Conservation (phyloP, 306 rosid genomes). For the Cicer yamashitae region DNA sequence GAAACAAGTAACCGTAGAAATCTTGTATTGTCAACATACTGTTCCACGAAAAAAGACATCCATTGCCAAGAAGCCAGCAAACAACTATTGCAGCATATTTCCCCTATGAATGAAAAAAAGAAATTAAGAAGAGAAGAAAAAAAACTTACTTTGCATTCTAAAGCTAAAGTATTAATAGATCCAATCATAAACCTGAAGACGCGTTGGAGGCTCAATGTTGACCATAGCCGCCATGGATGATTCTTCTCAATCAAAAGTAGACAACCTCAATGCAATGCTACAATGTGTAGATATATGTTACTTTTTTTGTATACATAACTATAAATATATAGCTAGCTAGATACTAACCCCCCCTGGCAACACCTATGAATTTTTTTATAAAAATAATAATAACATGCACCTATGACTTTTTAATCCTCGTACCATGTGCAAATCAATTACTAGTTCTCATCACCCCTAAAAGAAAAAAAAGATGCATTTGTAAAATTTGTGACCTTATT, state of each 20-base stretch:
- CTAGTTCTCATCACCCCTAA: neutral
- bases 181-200: constrained; percentile 60
- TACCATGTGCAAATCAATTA: constrained; percentile 17
- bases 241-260: constrained; percentile 41
- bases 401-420: neutral
- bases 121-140: constrained; percentile 16
- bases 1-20: constrained; percentile 71
- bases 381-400: too few relatives aligned
- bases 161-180: neutral
- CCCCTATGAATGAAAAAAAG: constrained; percentile 53
- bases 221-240: constrained; percentile 45
- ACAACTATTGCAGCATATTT: constrained; percentile 63
- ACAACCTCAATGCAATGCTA: neutral
- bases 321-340: neutral
- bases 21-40: constrained; percentile 90
- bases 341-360: neutral
- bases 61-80: constrained; percentile 92
- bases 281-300: neutral
- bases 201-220: constrained; percentile 47
- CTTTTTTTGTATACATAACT: neutral
- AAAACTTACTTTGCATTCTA: neutral
- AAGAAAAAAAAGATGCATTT: too few relatives aligned
- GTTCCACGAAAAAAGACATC: constrained; percentile 91
- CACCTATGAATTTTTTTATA: neutral
- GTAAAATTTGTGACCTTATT: too few relatives aligned